These are phyloP conservation scores for Trichoderma erinaceum DNA, from an alignment of 495 filamentous ascomycete genomes.

Conservation along the genomic window DNA sequence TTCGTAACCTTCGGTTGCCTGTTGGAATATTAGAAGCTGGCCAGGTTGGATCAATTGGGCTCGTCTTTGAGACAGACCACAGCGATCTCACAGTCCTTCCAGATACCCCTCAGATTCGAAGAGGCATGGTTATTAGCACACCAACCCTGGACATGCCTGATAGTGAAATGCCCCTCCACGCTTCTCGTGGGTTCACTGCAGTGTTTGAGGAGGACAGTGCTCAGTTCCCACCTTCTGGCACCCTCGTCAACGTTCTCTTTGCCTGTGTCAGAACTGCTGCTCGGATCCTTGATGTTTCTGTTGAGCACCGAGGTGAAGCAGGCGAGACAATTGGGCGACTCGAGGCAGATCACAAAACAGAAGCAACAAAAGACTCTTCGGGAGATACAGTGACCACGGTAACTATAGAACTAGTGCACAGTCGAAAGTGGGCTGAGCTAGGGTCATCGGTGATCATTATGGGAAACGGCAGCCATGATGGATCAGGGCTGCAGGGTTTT, in stretches of 20 bases:
- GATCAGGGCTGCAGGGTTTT: slow-evolving; percentile 59
- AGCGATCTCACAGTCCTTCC: slow-evolving; percentile 4
- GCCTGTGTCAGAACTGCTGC: slow-evolving; percentile 80
- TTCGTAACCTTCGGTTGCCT: slow-evolving; percentile 81
- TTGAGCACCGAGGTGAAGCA: slow-evolving; percentile 20
- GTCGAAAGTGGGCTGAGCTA: slow-evolving; percentile 78
- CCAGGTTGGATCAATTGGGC: slow-evolving; percentile 85
- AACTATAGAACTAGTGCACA: slow-evolving; percentile 66
- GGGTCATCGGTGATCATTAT: slow-evolving; percentile 69
- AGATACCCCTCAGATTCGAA: slow-evolving; percentile 53
- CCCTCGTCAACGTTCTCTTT: slow-evolving; percentile 73
- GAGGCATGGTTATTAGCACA: slow-evolving; percentile 75
- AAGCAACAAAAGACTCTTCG: slow-evolving; percentile 27
- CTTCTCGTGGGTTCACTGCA: slow-evolving; percentile 49
- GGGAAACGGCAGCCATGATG: slow-evolving; percentile 51
- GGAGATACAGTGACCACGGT: slow-evolving; percentile 50
- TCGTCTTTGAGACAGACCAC: slow-evolving; percentile 49
- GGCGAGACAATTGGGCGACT: slow-evolving; percentile 25
- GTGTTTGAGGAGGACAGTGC: slow-evolving; percentile 37
- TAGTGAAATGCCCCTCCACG: slow-evolving; percentile 44
- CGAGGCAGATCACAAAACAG: neutral
- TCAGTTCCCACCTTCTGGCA: slow-evolving; percentile 35
- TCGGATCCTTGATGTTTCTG: slow-evolving; percentile 47
- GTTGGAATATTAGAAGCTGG: slow-evolving; percentile 69
- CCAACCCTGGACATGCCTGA: slow-evolving; percentile 45